Evolutionary conservation across 2,329 filamentous ascomycete genomes (phyloP).

Genomic region (Clonostachys byssicola): DNA sequence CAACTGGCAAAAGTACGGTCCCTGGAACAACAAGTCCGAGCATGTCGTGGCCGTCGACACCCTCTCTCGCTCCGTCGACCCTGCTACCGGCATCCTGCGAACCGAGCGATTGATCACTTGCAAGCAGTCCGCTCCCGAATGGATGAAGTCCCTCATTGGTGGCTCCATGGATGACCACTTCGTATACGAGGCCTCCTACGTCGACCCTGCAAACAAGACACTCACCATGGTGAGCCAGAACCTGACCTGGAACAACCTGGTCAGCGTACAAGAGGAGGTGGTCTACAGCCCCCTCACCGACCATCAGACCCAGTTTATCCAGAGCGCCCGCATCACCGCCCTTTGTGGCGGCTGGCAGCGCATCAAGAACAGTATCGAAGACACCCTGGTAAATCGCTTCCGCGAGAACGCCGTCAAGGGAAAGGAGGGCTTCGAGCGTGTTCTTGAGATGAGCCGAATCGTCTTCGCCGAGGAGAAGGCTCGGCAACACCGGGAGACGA

Average conservation of each 20-base stretch:
- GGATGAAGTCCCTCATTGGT: constrained; percentile 77
- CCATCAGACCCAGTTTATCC: constrained; percentile 73
- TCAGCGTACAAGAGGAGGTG: constrained; percentile 91
- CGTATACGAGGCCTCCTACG: constrained; percentile 94
- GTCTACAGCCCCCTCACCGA: constrained; percentile 64
- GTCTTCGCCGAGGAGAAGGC: constrained; percentile 89
- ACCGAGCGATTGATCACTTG: constrained; percentile 61
- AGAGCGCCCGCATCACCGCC: constrained; percentile 89
- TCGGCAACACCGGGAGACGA: constrained; percentile 21
- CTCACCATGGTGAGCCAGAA: constrained; percentile 98
- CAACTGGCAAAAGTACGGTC: constrained; percentile 98
- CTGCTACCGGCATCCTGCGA: constrained; percentile 53
- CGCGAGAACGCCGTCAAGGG: constrained; percentile 88
- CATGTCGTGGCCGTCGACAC: constrained; percentile 97
- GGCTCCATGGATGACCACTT: constrained; percentile 71
- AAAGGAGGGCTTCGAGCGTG: constrained; percentile 90
- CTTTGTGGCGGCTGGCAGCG: constrained; percentile 96
- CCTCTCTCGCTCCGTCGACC: constrained; percentile 62
- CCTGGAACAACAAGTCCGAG: constrained; percentile 98
- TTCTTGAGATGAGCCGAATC: constrained; percentile 86
- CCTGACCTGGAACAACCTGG: constrained; percentile 85
- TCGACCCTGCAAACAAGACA: constrained; percentile 76
- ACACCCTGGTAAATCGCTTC: constrained; percentile 84
- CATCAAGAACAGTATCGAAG: constrained; percentile 94
- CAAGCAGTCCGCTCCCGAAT: constrained; percentile 65